Percentiles rank a stretch among this genome's conserved stretches.
Conservation (phyloP, 169 alveolate genomes). For the Babesia sp. region DNA sequence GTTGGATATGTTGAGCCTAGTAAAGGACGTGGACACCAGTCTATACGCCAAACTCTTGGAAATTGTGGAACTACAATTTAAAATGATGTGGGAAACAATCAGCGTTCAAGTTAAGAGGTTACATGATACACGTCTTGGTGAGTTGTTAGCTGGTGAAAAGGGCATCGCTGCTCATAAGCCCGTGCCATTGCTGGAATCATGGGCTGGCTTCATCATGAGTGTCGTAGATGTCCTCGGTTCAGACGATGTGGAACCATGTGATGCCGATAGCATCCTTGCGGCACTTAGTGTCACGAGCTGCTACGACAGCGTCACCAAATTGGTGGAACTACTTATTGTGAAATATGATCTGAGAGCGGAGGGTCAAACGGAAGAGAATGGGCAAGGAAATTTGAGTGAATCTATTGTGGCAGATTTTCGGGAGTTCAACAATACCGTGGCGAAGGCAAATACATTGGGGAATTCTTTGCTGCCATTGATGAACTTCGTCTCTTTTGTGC, state of each 20-base stretch:
- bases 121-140: not conserved
- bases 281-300: constrained; percentile 15
- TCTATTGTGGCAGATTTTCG: not conserved
- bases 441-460: constrained; percentile 3
- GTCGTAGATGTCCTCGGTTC: not conserved
- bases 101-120: not conserved
- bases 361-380: not conserved
- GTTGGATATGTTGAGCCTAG: constrained; percentile 2
- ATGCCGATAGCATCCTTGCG: not conserved
- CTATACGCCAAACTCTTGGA: not conserved
- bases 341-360: not conserved
- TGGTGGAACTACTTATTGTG: not conserved
- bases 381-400: not conserved
- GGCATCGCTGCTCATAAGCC: constrained; percentile 10
- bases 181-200: constrained; percentile 20
- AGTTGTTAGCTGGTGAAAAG: not conserved
- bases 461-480: constrained; percentile 2
- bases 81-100: not conserved
- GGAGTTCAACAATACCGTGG: not conserved
- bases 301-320: not conserved
- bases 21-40: not conserved
- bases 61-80: not conserved
- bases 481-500: constrained; percentile 9
- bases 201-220: constrained; percentile 18
- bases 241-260: not conserved